Evolutionary conservation across 768 basidiomycete genomes (phyloP).

Genomic region (Russula foetens): DNA sequence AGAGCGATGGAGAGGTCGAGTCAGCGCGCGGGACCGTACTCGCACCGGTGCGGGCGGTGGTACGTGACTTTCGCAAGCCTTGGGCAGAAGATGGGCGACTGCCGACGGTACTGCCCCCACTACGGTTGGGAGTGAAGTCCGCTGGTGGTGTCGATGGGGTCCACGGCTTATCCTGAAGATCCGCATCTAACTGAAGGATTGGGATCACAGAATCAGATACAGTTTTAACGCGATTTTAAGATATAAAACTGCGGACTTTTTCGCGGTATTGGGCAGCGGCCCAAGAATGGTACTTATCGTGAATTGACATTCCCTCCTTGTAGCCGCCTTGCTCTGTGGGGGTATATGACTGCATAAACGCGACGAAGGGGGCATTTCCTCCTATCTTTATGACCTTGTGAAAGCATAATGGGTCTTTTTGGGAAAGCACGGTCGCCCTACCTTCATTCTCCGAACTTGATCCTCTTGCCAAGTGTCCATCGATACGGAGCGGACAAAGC

Average conservation of each 20-base stretch:
- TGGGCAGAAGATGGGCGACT: constrained; percentile 62
- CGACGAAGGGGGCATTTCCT: constrained; percentile 76
- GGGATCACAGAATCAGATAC: background rate
- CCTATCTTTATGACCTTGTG: constrained; percentile 48
- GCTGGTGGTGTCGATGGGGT: constrained; percentile 64
- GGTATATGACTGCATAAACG: constrained; percentile 66
- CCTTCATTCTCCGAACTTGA: constrained; percentile 86
- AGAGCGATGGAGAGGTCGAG: constrained; percentile 50
- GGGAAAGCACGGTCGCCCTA: constrained; percentile 25
- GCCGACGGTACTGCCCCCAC: constrained; percentile 37
- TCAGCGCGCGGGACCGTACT: constrained; percentile 44
- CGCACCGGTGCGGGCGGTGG: constrained; percentile 48
- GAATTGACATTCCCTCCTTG: constrained; percentile 47
- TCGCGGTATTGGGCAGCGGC: constrained; percentile 91
- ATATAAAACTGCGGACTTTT: constrained; percentile 49
- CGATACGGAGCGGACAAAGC: constrained; percentile 87
- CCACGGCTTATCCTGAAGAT: constrained; percentile 72
- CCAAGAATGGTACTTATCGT: constrained; percentile 89
- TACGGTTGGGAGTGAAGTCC: constrained; percentile 28
- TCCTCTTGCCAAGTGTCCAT: constrained; percentile 97
- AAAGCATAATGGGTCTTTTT: background rate
- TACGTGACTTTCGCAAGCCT: constrained; percentile 81
- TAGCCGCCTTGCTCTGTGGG: constrained; percentile 64
- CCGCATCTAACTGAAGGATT: constrained; percentile 61
- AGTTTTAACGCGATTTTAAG: background rate